Evolutionary conservation across 306 rosid species (phyloP).

Genomic region (Citrullus amarus): DNA sequence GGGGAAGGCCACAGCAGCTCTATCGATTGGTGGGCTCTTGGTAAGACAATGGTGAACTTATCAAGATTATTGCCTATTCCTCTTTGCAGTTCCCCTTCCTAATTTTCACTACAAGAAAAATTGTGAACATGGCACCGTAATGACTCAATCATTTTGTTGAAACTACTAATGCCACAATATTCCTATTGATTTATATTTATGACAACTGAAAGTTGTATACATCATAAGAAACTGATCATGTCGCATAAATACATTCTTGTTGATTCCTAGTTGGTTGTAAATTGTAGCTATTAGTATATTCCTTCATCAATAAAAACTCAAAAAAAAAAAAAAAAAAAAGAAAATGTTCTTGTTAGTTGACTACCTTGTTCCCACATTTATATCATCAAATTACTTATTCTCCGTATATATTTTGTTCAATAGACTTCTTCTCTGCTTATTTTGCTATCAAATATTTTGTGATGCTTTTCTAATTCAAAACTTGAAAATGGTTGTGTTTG

Average conservation of each 20-base stretch:
- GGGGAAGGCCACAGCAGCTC: slow-evolving; percentile 87
- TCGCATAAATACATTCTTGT: neutral
- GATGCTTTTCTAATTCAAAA: neutral
- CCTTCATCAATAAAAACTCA: neutral
- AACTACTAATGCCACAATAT: neutral
- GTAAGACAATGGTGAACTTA: slow-evolving; percentile 31
- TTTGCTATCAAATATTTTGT: neutral
- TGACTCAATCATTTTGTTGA: neutral
- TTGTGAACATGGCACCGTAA: neutral
- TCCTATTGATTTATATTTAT: neutral
- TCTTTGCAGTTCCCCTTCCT: neutral
- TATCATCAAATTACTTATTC: neutral
- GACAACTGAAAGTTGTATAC: neutral
- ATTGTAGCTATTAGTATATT: neutral
- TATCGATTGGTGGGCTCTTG: slow-evolving; percentile 98
- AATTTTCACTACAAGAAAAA: neutral
- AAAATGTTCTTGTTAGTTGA: neutral
- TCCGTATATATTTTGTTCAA: neutral
- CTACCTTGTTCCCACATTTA: neutral
- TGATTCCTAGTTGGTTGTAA: neutral
- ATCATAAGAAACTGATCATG: neutral
- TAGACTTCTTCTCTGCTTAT: neutral
- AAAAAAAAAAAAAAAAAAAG: neutral
- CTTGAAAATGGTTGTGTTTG: slow-evolving; percentile 10
- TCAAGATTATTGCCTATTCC: slow-evolving; percentile 1